Conservation (phyloP, 164 flowering plant genomes). For the Stephania cephalantha region DNA sequence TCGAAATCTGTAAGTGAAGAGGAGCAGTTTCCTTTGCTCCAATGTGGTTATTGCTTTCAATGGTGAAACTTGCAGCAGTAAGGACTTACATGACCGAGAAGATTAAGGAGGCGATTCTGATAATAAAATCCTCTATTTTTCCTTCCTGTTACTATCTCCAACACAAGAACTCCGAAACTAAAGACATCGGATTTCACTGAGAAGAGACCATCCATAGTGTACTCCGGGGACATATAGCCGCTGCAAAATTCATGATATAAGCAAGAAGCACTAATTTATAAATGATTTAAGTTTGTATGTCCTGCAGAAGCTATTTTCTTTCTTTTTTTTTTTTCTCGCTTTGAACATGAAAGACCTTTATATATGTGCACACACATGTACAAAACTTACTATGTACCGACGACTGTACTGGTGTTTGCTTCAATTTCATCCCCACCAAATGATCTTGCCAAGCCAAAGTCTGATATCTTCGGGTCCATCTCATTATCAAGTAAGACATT, state of each 20-base stretch:
- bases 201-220: conserved; percentile 6
- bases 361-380: not conserved
- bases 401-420: not conserved
- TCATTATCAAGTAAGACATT: conserved; percentile 29
- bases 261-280: not conserved
- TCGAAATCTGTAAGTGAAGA: no score
- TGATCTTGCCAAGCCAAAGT: conserved; percentile 9
- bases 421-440: not conserved
- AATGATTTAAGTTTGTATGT: not conserved
- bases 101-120: not conserved
- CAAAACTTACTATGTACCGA: not conserved
- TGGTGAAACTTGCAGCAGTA: not conserved
- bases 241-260: not conserved
- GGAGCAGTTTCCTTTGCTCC: not conserved
- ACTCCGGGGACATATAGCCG: conserved; percentile 12
- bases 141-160: conserved; percentile 1
- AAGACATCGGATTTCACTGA: not conserved
- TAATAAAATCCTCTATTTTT: conserved; percentile 7
- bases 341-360: not conserved
- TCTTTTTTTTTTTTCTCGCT: not conserved
- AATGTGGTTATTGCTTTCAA: not conserved
- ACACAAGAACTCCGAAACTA: conserved; percentile 10
- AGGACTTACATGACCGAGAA: conserved; percentile 9
- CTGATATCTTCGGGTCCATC: conserved; percentile 33
- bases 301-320: not conserved